Evolutionary conservation across 2,329 filamentous ascomycete genomes (phyloP), one percentile per base, ranked within the genome.

Genomic region (Fusarium musae): DNA sequence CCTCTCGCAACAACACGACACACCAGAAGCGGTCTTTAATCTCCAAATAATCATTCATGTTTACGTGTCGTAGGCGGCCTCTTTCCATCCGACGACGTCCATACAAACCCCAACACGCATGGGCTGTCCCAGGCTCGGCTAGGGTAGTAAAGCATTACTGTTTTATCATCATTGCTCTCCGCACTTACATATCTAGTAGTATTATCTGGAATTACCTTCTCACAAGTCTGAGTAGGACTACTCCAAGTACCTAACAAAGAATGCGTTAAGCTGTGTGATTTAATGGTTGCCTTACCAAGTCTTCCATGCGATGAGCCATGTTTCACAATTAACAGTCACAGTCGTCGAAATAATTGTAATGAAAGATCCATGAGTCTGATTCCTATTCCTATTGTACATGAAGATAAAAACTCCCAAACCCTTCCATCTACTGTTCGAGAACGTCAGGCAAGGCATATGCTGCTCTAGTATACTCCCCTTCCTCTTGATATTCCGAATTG

Each of bases 381-480:
- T 74, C 63, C 39, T 64, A 53, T 66, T 44, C 66, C 73, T 59
- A 59, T 47, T 71, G 62, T 73, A 73, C 66, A 72, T 64, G 34
- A 67, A 67, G 26, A 62, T 52, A 21, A 73, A 70, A 74, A 70
- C 59, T 61, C 70, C 70, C 21, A 42, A 71, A 40, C 39, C 34
- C 54, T 44, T 60, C 66, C 59, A 40, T 43, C 66, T 59, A 39
- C 44, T 49, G 42, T 73, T 46, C 37, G 44, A 53, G 42, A 61
- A 73, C n/a, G 56, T 60, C 28, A 66, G 49, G 61, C 53, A 57
- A 50, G 47, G 49, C 63, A 59, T 59, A 34, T 73, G 47, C 61
- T 43, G 43, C 34, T 42, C 53, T 54, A 17, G 17, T 56, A 32
- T 47, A 37, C 43, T 46, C 23, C 59, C 63, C 54, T 37, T 61